These are phyloP conservation scores for Ilyonectria destructans DNA, from an alignment of 2,329 filamentous ascomycete species.

Conservation along the genomic window DNA sequence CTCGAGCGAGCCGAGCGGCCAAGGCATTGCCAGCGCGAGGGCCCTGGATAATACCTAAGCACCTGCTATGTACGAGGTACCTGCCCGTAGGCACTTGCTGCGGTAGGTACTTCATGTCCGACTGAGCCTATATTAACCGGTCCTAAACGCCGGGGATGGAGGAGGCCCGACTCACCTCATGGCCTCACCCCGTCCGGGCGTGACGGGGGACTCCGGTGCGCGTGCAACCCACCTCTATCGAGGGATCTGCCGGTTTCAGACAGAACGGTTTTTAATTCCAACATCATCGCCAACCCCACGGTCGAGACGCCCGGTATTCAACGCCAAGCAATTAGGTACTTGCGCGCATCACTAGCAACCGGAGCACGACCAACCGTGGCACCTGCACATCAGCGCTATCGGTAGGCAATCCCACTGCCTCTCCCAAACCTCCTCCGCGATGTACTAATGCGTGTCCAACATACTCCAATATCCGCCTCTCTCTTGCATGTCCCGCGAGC, in stretches of 20 bases:
- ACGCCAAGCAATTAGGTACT: neutral
- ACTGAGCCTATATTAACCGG: slow-evolving; percentile 12
- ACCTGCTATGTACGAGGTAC: neutral
- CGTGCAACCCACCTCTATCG: slow-evolving; percentile 14
- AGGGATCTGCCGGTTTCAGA: slow-evolving; percentile 9
- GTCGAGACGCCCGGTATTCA: neutral
- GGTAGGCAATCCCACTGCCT: slow-evolving; percentile 2
- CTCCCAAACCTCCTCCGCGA: slow-evolving; percentile 8
- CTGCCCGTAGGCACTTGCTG: neutral
- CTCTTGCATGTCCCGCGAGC: slow-evolving; percentile 14
- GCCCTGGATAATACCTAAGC: neutral
- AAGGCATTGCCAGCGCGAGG: neutral
- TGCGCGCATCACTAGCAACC: neutral
- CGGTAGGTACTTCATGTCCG: neutral
- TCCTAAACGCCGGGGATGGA: slow-evolving; percentile 11
- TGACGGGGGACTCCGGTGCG: slow-evolving; percentile 4
- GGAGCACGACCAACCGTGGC: neutral
- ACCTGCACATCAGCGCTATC: neutral
- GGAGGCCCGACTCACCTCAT: slow-evolving; percentile 4
- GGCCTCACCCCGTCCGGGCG: slow-evolving; percentile 5
- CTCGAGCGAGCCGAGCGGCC: neutral
- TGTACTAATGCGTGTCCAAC: neutral
- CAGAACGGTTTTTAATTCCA: neutral
- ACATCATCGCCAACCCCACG: neutral
- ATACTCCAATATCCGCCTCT: slow-evolving; percentile 4